These are phyloP conservation scores for Aquilaria sinensis DNA, from an alignment of 345 rosid species.

Conservation along the genomic window DNA sequence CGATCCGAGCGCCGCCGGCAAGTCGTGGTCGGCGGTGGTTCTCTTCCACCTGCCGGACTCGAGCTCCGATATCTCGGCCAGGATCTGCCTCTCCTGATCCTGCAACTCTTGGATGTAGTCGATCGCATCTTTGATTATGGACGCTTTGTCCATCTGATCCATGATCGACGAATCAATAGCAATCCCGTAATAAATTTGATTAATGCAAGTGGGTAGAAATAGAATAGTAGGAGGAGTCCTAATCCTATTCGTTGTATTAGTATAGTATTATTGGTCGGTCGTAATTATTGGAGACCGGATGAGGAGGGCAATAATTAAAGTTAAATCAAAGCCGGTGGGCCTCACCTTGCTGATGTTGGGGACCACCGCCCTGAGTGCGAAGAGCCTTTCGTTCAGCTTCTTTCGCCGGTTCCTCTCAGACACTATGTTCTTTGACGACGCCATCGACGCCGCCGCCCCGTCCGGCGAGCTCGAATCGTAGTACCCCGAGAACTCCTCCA, in stretches of 20 bases:
- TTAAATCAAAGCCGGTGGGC: not conserved
- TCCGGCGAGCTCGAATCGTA: slow-evolving; percentile 96
- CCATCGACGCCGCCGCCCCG: slow-evolving; percentile 67
- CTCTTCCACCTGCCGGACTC: slow-evolving; percentile 47
- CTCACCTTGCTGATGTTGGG: slow-evolving; percentile 88
- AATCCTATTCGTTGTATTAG: not conserved
- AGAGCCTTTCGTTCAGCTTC: slow-evolving; percentile 84
- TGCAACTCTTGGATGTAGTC: slow-evolving; percentile 82
- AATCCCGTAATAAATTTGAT: not conserved
- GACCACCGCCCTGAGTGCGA: slow-evolving; percentile 87
- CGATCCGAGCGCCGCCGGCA: slow-evolving; percentile 49
- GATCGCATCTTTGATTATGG: slow-evolving; percentile 94
- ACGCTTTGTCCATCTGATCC: slow-evolving; percentile 95
- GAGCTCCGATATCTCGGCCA: slow-evolving; percentile 63
- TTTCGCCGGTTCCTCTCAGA: slow-evolving; percentile 89
- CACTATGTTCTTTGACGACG: slow-evolving; percentile 81
- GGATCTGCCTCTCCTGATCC: slow-evolving; percentile 63
- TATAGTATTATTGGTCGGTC: not conserved
- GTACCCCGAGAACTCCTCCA: slow-evolving; percentile 57
- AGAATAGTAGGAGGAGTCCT: no score
- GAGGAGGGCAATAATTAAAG: not conserved
- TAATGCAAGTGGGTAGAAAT: no score
- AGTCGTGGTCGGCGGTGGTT: slow-evolving; percentile 44
- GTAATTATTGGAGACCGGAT: not conserved
- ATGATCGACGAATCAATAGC: not conserved